Conservation (phyloP, 1,284 basidiomycete species). For the Trametes sp. region DNA sequence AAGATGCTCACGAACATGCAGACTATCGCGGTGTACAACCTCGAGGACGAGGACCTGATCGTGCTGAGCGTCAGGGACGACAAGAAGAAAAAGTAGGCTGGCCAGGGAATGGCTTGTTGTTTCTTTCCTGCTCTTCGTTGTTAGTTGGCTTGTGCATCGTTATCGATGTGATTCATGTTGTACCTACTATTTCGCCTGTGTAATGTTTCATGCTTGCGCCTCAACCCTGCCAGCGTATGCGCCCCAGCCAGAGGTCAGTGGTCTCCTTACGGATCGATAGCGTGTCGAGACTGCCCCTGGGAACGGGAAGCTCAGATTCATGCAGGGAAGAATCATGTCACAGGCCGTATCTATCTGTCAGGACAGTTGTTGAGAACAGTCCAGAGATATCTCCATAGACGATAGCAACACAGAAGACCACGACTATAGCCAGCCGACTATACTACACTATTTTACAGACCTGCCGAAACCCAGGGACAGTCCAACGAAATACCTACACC, state of each 20-base stretch:
- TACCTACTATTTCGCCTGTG: slow-evolving; percentile 24
- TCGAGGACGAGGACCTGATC: slow-evolving; percentile 88
- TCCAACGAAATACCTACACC: slow-evolving; percentile 1
- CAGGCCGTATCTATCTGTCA: not conserved
- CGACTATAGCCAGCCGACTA: slow-evolving; percentile 12
- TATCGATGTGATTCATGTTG: slow-evolving; percentile 17
- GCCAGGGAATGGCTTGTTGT: not conserved
- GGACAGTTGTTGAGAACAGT: not conserved
- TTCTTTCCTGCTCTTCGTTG: not conserved
- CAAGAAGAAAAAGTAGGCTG: slow-evolving; percentile 76
- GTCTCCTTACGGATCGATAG: too few species aligned
- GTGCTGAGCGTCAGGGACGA: slow-evolving; percentile 78
- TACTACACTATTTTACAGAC: slow-evolving; percentile 28
- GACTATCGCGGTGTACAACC: slow-evolving; percentile 85
- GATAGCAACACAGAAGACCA: slow-evolving; percentile 7
- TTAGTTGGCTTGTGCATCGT: not conserved
- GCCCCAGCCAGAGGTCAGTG: too few species aligned
- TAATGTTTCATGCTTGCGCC: slow-evolving; percentile 11
- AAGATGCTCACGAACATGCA: slow-evolving; percentile 88
- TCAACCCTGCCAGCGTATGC: too few species aligned
- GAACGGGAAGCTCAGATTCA: too few species aligned
- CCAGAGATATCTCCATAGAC: slow-evolving; percentile 1
- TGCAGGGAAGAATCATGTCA: too few species aligned
- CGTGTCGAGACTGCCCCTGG: too few species aligned
- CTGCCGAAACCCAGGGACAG: slow-evolving; percentile 6